phyloP scores from a whole-genome alignment of 2,329 filamentous ascomycete genomes.

The Penicillium italicum region DNA sequence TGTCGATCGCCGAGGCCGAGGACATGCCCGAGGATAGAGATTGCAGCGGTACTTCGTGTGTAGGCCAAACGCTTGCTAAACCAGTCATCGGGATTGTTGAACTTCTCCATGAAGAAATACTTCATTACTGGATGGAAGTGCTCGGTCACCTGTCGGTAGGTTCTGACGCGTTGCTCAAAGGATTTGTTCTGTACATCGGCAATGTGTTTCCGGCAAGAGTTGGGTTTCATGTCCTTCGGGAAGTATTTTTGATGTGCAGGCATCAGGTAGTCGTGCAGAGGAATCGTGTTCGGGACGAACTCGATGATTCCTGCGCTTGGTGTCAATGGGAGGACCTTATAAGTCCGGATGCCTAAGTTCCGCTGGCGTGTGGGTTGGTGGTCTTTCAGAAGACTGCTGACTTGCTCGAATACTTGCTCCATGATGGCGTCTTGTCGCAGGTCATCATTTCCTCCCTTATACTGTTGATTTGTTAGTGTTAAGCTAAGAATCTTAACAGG shows the following conservation, averaged over 20 bases:
- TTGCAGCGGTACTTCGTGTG: conserved; percentile 86
- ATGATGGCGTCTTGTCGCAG: conserved; percentile 96
- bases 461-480: conserved; percentile 40
- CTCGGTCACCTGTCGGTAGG: conserved; percentile 73
- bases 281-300: conserved; percentile 90
- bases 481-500: background rate
- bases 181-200: conserved; percentile 66
- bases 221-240: conserved; percentile 75
- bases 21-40: conserved; percentile 91
- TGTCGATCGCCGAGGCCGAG: conserved; percentile 91
- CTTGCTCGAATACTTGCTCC: conserved; percentile 98
- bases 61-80: conserved; percentile 86
- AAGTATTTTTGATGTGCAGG: conserved; percentile 85
- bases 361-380: conserved; percentile 85
- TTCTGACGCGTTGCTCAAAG: conserved; percentile 66
- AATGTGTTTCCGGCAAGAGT: conserved; percentile 75
- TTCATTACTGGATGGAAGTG: conserved; percentile 89
- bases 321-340: conserved; percentile 91
- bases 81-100: conserved; percentile 93
- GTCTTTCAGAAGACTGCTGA: conserved; percentile 81
- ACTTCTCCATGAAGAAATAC: conserved; percentile 96
- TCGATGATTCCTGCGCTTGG: conserved; percentile 87
- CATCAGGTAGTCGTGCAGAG: conserved; percentile 86
- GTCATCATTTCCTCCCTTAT: conserved; percentile 95
- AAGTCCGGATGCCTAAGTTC: conserved; percentile 85